Evolutionary conservation across 2,329 filamentous ascomycete species (phyloP), one percentile per base, ranked within the genome.

Genomic region (Neoascochyta sp.): DNA sequence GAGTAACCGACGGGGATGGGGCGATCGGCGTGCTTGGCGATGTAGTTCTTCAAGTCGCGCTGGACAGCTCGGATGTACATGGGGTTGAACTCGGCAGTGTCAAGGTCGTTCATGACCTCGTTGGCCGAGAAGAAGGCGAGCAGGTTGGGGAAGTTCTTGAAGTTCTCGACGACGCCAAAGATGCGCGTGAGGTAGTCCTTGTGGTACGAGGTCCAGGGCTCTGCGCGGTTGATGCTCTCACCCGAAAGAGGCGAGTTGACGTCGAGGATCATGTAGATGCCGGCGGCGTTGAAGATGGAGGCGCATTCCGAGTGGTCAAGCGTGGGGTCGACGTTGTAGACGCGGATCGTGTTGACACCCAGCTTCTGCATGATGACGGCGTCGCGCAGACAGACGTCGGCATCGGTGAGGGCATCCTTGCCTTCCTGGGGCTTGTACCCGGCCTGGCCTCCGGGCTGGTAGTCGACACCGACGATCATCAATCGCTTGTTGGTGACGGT

Each of bases 1-100:
- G 76, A 80, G 66, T 84, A 84, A 18, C 80, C 80, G 16, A 83
- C 78, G 5, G 78, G 78, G 36, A 83, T 82, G 14, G 63, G 47
- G 29, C 80, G 75, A 21, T 66, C 45, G 4, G 68, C 60, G 43
- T 83, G 72, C 33, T 74, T 71, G 29, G 70, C 65, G 52, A 83
- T 82, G 62, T 83, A 84, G 38, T 79, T 71, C 63, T 83, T 82
- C 59, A 83, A 66, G 44, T 84, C 80, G 46, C 80, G 74, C 49
- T 78, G 73, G 34, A 83, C 73, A 23, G 80, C 79, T 32, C 74
- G 63, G 41, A 81, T 73, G 57, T 81, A 79, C 24, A 68, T 69
- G 10, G 78, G 78, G 29, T 73, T 75, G 28, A 63, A 52, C 41
- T 71, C 54, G 16, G 66, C 64, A 26, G 71, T 76, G 8, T 39